phyloP scores from a whole-genome alignment of 306 rosid species.

The Cicer yamashitae region DNA sequence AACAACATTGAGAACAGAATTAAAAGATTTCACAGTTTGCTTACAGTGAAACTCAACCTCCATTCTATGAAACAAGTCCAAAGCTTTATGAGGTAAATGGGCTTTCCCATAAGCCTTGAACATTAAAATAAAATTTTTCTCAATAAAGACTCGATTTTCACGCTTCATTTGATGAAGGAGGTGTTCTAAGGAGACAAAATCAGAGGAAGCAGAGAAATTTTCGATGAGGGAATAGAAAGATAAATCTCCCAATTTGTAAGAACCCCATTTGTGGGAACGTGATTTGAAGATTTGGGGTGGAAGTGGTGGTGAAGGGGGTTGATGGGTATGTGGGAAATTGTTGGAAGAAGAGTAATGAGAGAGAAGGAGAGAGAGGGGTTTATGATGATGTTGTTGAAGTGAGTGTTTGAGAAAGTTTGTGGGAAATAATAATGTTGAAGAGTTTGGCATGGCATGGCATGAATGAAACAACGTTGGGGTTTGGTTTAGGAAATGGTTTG shows the following conservation, averaged over 20 bases:
- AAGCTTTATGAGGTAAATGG: slow-evolving; percentile 74
- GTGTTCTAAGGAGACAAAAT: slow-evolving; percentile 65
- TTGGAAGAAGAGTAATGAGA: slow-evolving; percentile 36
- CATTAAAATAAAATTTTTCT: slow-evolving; percentile 63
- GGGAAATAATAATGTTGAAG: slow-evolving; percentile 39
- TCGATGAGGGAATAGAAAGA: slow-evolving; percentile 77
- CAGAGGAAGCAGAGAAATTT: slow-evolving; percentile 60
- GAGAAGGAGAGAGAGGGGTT: slow-evolving; percentile 2
- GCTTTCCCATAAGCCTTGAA: slow-evolving; percentile 91
- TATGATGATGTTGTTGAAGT: slow-evolving; percentile 1
- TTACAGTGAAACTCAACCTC: slow-evolving; percentile 70
- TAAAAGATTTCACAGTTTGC: slow-evolving; percentile 78
- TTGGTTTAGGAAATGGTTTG: slow-evolving; percentile 20
- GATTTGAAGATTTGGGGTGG: slow-evolving; percentile 63
- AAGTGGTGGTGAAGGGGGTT: slow-evolving; percentile 54
- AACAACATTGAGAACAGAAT: slow-evolving; percentile 89
- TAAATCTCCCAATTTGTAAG: slow-evolving; percentile 79
- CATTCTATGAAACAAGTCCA: slow-evolving; percentile 81
- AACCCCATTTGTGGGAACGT: slow-evolving; percentile 62
- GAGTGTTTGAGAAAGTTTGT: slow-evolving; percentile 48
- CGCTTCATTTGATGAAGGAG: slow-evolving; percentile 72
- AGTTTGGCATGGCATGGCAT: slow-evolving; percentile 62
- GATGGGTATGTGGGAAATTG: slow-evolving; percentile 25
- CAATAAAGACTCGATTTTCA: slow-evolving; percentile 67
- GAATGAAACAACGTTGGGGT: slow-evolving; percentile 25